A percentile compares a stretch with the other conserved stretches of the same genome.
Conservation (phyloP, 1,139 yeast genomes). For the Lodderomyces parapsilosis region DNA sequence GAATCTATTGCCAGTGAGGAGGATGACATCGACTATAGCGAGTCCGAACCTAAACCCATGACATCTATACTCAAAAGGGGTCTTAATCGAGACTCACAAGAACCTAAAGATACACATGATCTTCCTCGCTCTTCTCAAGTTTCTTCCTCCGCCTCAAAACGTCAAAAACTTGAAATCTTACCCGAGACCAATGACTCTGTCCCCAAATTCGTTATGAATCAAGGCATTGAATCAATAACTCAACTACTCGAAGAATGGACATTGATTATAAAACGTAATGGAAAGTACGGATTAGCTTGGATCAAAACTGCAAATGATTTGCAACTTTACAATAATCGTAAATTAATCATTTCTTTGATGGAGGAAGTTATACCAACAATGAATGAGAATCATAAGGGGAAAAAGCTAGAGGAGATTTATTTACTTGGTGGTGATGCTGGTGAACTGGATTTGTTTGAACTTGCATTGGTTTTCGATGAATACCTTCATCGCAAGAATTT, state of each 20-base stretch:
- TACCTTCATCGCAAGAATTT: constrained; percentile 14
- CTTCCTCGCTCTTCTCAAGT: neutral
- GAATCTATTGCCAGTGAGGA: constrained; percentile 24
- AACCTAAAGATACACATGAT: constrained; percentile 7
- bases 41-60: neutral
- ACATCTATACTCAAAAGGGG: too few species aligned
- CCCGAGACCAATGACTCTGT: constrained; percentile 10
- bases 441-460: constrained; percentile 9
- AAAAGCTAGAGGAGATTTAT: constrained; percentile 7
- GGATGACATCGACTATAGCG: constrained; percentile 24
- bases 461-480: constrained; percentile 15
- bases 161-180: constrained; percentile 11
- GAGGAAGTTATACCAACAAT: constrained; percentile 12
- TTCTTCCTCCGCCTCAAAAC: constrained; percentile 4
- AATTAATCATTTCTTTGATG: constrained; percentile 13
- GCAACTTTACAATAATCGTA: constrained; percentile 13
- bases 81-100: constrained; percentile 7
- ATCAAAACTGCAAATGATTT: constrained; percentile 13
- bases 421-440: neutral
- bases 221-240: constrained; percentile 13
- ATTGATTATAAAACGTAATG: constrained; percentile 10
- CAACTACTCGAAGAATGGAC: constrained; percentile 17
- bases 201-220: constrained; percentile 15
- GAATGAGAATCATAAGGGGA: constrained; percentile 6
- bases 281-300: constrained; percentile 16